Evolutionary conservation across 768 basidiomycete species (phyloP), one percentile per base, ranked within the genome.

Genomic region (Tylopilus sp.): DNA sequence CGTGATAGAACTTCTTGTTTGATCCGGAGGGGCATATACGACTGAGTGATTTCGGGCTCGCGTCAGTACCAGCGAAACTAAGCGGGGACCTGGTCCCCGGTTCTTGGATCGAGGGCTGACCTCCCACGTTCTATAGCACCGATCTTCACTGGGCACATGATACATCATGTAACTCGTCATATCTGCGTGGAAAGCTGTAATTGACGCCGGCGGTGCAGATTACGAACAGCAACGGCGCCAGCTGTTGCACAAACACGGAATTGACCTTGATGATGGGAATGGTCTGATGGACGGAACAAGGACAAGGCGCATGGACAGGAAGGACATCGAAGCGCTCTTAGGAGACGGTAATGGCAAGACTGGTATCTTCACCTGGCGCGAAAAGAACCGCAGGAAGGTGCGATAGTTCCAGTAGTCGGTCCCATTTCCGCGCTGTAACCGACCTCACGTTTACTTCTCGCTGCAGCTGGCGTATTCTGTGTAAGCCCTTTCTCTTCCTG

Each of bases 71-170:
- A 51, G 54, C 50, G 58, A 63, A 61, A 47, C 57, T 38, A 37
- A 45, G 34, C 50, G 66, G 63, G 63, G 62, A 66, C 51, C 54
- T 58, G 49, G 56, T 31, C 51, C 51, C 58, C 56, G 53, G 48
- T 45, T 26, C 30, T 45, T 60, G 45, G 52, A 13, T 40, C 36
- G 11, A 42, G 46, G 46, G 48, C 63, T 67, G 50, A 68, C 57
- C 52, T 59, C 49, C 45, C 57, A 59, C 48, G 28, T 52, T 56
- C 48, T 48, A 63, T 68, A 92, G 89, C 50, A 90, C 92, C 53
- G 89, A 94, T 77, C 79, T 93, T 54, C 95, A 96, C 72, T 97
- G 95, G 95, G 91, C 92, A 21, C 94, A 98, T 71, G 94, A 98
- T 72, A 94, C 92, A 25, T 87, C 87, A 51, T 95, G 91, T 92